Evolutionary conservation across 768 basidiomycete genomes (phyloP).

Genomic region (Melanogaster broomeanus): DNA sequence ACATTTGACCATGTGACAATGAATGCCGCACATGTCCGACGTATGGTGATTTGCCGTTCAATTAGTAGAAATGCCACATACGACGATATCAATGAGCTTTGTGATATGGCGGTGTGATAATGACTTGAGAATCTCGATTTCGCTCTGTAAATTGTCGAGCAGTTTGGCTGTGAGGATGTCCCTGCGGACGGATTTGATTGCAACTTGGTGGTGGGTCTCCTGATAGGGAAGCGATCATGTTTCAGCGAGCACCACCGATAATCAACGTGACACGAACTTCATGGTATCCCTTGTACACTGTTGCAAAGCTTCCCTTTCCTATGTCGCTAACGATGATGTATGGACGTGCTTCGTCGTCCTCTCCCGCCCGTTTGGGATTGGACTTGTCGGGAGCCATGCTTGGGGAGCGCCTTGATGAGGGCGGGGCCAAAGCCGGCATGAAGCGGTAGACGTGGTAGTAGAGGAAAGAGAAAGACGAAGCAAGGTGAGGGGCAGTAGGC

Average conservation of each 20-base stretch:
- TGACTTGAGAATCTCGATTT: slow-evolving; percentile 95
- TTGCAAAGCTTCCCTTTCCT: slow-evolving; percentile 94
- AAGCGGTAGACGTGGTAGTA: slow-evolving; percentile 7
- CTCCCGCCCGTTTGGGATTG: slow-evolving; percentile 32
- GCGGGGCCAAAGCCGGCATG: slow-evolving; percentile 22
- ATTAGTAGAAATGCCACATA: slow-evolving; percentile 38
- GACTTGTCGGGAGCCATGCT: slow-evolving; percentile 31
- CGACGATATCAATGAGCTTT: slow-evolving; percentile 88
- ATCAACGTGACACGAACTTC: slow-evolving; percentile 53
- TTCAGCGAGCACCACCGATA: not conserved
- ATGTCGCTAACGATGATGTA: slow-evolving; percentile 78
- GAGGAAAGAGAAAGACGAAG: slow-evolving; percentile 7
- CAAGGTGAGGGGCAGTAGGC: slow-evolving; percentile 7
- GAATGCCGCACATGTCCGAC: not conserved
- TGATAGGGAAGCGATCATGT: slow-evolving; percentile 31
- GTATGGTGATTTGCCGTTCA: not conserved
- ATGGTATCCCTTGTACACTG: slow-evolving; percentile 92
- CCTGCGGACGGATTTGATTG: slow-evolving; percentile 92
- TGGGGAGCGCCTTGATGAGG: slow-evolving; percentile 18
- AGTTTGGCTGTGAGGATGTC: slow-evolving; percentile 88
- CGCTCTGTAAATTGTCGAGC: slow-evolving; percentile 96
- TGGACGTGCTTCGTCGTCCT: slow-evolving; percentile 73
- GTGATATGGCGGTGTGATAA: slow-evolving; percentile 94
- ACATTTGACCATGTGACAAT: not conserved
- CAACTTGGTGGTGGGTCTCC: slow-evolving; percentile 80